Conservation (phyloP, 208 protist genomes). For the Leishmania lainsoni region DNA sequence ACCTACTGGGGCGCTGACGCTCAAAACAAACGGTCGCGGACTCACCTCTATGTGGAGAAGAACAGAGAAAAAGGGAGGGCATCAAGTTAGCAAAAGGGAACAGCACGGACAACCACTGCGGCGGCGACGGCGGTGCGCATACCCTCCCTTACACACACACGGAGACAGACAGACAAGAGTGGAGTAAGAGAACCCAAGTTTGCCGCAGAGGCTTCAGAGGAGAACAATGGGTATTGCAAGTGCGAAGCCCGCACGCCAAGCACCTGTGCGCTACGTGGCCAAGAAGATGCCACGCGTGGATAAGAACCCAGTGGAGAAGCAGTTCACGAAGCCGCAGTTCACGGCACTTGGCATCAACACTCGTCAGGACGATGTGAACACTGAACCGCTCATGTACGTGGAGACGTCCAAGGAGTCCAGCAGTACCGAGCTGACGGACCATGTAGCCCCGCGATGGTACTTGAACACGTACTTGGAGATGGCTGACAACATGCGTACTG, state of each 20-base stretch:
- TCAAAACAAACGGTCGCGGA: background rate
- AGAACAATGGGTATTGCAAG: constrained; percentile 45
- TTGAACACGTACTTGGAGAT: constrained; percentile 89
- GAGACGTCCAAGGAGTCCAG: constrained; percentile 82
- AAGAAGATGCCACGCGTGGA: constrained; percentile 77
- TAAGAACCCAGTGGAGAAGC: constrained; percentile 72
- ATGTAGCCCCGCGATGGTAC: constrained; percentile 80
- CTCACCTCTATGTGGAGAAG: constrained; percentile 1
- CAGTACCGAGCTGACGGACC: constrained; percentile 82
- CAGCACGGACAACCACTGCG: background rate
- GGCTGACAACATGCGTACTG: constrained; percentile 71
- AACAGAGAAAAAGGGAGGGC: too few relatives aligned
- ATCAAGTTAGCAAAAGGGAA: background rate
- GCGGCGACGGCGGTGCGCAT: background rate
- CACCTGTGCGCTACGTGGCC: constrained; percentile 80
- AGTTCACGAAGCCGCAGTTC: constrained; percentile 83
- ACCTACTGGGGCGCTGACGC: background rate
- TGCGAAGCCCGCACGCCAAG: constrained; percentile 58
- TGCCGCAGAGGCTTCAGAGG: too few relatives aligned
- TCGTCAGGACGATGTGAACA: constrained; percentile 84
- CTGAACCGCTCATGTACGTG: constrained; percentile 87
- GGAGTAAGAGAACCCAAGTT: background rate
- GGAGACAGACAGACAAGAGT: too few relatives aligned
- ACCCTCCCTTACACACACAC: background rate
- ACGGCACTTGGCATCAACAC: constrained; percentile 81